Conservation (phyloP, 371 early-diverging fungal genomes). For the Saksenaea vasiformis region DNA sequence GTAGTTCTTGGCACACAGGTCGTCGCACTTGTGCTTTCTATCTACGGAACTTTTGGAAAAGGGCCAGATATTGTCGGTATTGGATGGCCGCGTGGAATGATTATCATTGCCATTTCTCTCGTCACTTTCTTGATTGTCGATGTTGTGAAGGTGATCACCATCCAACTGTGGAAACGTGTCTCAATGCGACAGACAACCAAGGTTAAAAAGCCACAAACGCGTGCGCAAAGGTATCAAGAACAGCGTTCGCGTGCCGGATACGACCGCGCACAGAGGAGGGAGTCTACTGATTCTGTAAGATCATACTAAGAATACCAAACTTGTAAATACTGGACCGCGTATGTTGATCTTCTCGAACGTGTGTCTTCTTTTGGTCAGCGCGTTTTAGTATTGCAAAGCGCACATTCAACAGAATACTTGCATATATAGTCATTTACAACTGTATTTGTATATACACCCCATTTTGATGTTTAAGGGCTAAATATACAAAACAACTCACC, state of each 20-base stretch:
- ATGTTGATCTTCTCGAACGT: background rate
- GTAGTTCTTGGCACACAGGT: conserved; percentile 91
- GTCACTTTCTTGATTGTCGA: conserved; percentile 77
- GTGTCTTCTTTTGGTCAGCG: background rate
- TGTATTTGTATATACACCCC: no score
- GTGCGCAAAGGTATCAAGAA: conserved; percentile 18
- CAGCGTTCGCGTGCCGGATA: background rate
- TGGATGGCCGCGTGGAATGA: conserved; percentile 59
- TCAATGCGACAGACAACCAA: background rate
- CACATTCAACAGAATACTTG: no score
- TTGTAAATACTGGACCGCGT: background rate
- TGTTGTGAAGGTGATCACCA: conserved; percentile 76
- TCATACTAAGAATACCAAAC: background rate
- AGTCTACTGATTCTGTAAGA: background rate
- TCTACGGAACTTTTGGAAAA: conserved; percentile 68
- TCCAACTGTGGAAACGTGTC: conserved; percentile 63
- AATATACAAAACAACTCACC: no score
- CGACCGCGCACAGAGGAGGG: background rate
- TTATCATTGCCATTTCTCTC: conserved; percentile 68
- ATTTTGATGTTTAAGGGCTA: no score
- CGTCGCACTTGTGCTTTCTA: conserved; percentile 85
- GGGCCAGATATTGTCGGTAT: conserved; percentile 40
- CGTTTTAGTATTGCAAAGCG: no score
- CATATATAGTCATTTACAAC: no score
- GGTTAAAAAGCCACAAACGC: background rate